A percentile compares a stretch with the other conserved stretches of the same genome.
Evolutionary conservation across 441 rosid species (phyloP).

Genomic region (Brassica hybrid): DNA sequence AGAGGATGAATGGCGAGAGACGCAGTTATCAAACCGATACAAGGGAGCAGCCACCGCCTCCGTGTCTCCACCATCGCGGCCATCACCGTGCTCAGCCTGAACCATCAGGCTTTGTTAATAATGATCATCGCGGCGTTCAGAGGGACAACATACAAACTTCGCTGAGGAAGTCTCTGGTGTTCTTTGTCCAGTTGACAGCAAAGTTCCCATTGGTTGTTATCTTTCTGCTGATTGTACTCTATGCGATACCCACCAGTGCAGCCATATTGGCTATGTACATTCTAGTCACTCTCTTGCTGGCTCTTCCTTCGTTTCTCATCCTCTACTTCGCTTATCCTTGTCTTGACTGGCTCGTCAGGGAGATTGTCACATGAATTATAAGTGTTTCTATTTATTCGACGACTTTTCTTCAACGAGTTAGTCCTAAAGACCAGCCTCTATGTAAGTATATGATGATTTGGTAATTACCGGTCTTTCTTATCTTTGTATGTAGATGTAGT

Average conservation of each 20-base stretch:
- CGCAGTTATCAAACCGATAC: conserved; percentile 44
- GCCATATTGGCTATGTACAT: conserved; percentile 71
- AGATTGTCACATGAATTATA: conserved; percentile 71
- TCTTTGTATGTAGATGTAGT: conserved; percentile 21
- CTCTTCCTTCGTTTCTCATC: conserved; percentile 71
- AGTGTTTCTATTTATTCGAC: conserved; percentile 27
- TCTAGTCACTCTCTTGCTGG: conserved; percentile 63
- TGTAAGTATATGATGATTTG: conserved; percentile 23
- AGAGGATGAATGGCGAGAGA: conserved; percentile 77
- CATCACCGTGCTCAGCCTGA: conserved; percentile 47
- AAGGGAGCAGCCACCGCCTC: conserved; percentile 19
- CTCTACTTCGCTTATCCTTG: conserved; percentile 79
- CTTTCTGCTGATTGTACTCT: conserved; percentile 70
- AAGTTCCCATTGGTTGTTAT: conserved; percentile 76
- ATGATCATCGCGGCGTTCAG: conserved; percentile 17
- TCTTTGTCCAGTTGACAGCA: conserved; percentile 68
- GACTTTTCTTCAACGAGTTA: conserved; percentile 47
- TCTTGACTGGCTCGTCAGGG: conserved; percentile 82
- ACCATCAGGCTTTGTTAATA: conserved; percentile 38
- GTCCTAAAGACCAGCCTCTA: too few species aligned
- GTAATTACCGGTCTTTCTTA: not conserved
- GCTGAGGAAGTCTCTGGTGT: conserved; percentile 57
- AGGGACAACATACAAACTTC: conserved; percentile 51
- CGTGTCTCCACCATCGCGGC: conserved; percentile 32
- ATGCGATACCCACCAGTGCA: conserved; percentile 78